Evolutionary conservation across 2,329 filamentous ascomycete species (phyloP).

Genomic region (Pseudocercospora fijiensis): DNA sequence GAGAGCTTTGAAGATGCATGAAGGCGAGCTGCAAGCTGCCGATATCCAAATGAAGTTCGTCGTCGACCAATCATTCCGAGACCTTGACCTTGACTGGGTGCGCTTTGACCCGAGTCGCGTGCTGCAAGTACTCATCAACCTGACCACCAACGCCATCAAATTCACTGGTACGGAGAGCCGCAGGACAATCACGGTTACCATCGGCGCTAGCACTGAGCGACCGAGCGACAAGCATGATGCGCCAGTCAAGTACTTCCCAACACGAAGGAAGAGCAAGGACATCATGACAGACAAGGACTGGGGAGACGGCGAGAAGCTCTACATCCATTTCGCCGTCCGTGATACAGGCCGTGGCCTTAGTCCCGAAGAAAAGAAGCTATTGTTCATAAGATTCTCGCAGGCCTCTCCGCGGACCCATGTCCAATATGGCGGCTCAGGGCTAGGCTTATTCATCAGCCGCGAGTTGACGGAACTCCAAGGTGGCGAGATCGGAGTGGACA

Average conservation of each 20-base stretch:
- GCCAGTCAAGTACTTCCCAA: slow-evolving; percentile 62
- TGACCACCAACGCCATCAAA: slow-evolving; percentile 74
- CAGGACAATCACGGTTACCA: slow-evolving; percentile 63
- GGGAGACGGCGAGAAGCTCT: slow-evolving; percentile 66
- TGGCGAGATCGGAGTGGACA: slow-evolving; percentile 73
- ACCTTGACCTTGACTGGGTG: slow-evolving; percentile 63
- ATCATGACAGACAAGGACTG: slow-evolving; percentile 60
- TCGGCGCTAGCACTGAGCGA: slow-evolving; percentile 62
- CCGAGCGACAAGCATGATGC: slow-evolving; percentile 46
- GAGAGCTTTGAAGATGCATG: slow-evolving; percentile 73
- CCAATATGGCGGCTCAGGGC: slow-evolving; percentile 74
- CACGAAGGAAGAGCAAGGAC: slow-evolving; percentile 51
- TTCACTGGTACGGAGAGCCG: slow-evolving; percentile 67
- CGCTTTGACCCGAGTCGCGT: slow-evolving; percentile 71
- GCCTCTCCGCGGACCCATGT: slow-evolving; percentile 73
- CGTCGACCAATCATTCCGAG: slow-evolving; percentile 61
- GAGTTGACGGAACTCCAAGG: slow-evolving; percentile 78
- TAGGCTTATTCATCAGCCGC: slow-evolving; percentile 76
- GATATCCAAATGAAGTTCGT: slow-evolving; percentile 66
- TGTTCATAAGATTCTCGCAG: slow-evolving; percentile 79
- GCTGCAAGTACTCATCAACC: slow-evolving; percentile 75
- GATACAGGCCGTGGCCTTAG: slow-evolving; percentile 70
- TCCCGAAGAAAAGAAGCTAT: slow-evolving; percentile 67
- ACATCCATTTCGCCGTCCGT: slow-evolving; percentile 69
- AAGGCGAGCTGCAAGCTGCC: slow-evolving; percentile 68